A percentile compares a stretch with the other conserved stretches of the same genome.
Conservation (phyloP, 768 basidiomycete species). For the Tylopilus balloui region DNA sequence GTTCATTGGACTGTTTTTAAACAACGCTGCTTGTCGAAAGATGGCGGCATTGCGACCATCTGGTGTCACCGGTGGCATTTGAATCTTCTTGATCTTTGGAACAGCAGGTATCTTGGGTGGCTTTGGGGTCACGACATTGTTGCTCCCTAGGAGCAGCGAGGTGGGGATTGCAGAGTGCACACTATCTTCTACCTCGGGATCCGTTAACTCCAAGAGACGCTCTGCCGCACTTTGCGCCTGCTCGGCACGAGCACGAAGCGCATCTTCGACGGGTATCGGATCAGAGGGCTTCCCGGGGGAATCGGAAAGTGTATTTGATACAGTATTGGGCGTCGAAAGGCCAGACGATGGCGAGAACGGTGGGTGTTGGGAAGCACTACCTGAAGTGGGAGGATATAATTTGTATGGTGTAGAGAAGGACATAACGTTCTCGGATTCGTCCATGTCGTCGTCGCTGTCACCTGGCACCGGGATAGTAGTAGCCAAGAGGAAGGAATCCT, state of each 20-base stretch:
- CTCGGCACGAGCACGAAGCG: constrained; percentile 78
- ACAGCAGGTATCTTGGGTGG: constrained; percentile 33
- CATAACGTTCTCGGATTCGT: constrained; percentile 53
- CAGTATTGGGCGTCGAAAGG: constrained; percentile 43
- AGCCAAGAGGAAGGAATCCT: constrained; percentile 67
- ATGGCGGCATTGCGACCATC: constrained; percentile 52
- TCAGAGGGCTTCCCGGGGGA: constrained; percentile 42
- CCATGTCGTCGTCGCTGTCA: constrained; percentile 64
- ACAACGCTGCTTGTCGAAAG: constrained; percentile 71
- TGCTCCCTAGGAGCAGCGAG: constrained; percentile 46
- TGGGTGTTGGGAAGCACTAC: constrained; percentile 38
- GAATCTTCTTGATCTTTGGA: constrained; percentile 30
- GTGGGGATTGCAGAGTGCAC: constrained; percentile 51
- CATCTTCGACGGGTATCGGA: constrained; percentile 70
- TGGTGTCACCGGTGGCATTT: constrained; percentile 58
- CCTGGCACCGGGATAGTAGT: constrained; percentile 73
- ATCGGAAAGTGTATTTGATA: constrained; percentile 60
- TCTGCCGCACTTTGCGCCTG: constrained; percentile 94
- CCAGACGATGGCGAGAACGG: constrained; percentile 55
- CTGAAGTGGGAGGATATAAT: constrained; percentile 38
- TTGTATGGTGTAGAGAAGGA: constrained; percentile 72
- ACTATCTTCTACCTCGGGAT: constrained; percentile 62
- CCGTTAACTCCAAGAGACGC: constrained; percentile 79
- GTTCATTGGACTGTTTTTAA: constrained; percentile 74
- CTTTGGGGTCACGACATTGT: constrained; percentile 37